Conservation (phyloP, 225 moss, liverwort and hornwort genomes). For the Neckera pumila region DNA sequence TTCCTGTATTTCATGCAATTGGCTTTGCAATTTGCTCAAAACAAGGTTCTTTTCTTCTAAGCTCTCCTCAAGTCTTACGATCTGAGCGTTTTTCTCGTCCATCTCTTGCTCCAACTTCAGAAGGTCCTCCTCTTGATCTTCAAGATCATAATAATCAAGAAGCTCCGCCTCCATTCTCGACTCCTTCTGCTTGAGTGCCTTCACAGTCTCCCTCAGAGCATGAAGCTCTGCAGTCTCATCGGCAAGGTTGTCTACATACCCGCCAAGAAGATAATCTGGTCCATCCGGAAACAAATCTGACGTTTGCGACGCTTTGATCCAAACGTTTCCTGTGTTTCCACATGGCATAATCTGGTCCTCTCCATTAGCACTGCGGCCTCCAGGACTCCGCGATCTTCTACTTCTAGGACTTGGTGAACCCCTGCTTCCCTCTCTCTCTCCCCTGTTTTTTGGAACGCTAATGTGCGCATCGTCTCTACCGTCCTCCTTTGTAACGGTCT, state of each 20-base stretch:
- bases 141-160: slow-evolving; percentile 39
- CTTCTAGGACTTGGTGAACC: slow-evolving; percentile 20
- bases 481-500: not conserved
- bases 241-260: slow-evolving; percentile 58
- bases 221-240: slow-evolving; percentile 66
- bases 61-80: slow-evolving; percentile 8
- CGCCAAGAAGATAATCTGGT: slow-evolving; percentile 47
- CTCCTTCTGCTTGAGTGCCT: slow-evolving; percentile 63
- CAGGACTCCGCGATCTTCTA: slow-evolving; percentile 21
- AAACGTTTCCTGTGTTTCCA: not conserved
- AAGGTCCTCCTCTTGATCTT: slow-evolving; percentile 36
- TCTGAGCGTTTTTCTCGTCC: slow-evolving; percentile 17
- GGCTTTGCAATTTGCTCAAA: not conserved
- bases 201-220: slow-evolving; percentile 40
- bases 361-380: slow-evolving; percentile 8
- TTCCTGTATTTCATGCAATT: not conserved
- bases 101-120: slow-evolving; percentile 49
- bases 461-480: not conserved
- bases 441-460: not conserved
- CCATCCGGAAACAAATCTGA: slow-evolving; percentile 25
- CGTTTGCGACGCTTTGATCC: slow-evolving; percentile 6
- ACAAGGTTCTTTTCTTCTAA: slow-evolving; percentile 27
- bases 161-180: slow-evolving; percentile 58
- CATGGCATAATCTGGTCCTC: slow-evolving; percentile 36
- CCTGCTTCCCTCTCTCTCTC: slow-evolving; percentile 16